Percentiles rank a stretch among this genome's conserved stretches.
Conservation (phyloP, 352 stramenopile species). For the Phytophthora citricola region DNA sequence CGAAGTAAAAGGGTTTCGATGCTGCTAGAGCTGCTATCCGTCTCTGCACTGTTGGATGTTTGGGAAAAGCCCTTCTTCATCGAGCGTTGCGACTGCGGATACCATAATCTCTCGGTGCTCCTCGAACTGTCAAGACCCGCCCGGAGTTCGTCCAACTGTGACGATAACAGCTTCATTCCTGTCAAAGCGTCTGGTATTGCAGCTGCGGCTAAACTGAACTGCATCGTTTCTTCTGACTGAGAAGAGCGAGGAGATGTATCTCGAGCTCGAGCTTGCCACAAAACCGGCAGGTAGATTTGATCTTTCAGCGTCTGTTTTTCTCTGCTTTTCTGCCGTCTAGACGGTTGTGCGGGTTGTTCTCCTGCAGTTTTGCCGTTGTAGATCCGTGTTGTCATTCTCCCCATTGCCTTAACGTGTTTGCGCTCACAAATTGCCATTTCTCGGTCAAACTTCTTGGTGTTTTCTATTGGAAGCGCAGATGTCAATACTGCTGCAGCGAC, state of each 20-base stretch:
- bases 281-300: constrained; percentile 36
- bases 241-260: constrained; percentile 7
- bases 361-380: constrained; percentile 18
- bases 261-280: constrained; percentile 14
- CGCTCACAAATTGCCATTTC: constrained; percentile 41
- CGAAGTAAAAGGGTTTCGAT: constrained; percentile 42
- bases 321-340: not conserved
- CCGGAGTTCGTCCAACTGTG: constrained; percentile 47
- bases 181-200: constrained; percentile 30
- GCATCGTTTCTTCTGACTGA: not conserved
- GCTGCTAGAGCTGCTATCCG: constrained; percentile 32
- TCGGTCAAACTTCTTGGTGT: constrained; percentile 30
- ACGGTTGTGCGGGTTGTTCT: not conserved
- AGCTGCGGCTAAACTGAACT: not conserved
- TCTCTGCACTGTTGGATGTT: constrained; percentile 10
- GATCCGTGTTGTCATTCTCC: constrained; percentile 23
- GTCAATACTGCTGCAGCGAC: constrained; percentile 32
- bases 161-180: constrained; percentile 47
- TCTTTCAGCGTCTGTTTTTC: constrained; percentile 32
- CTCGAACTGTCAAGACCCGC: constrained; percentile 25
- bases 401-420: constrained; percentile 37
- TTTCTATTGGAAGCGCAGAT: constrained; percentile 19
- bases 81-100: not conserved
- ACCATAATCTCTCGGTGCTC: constrained; percentile 16
- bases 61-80: not conserved